These are phyloP conservation scores for Diaporthe sp. DNA, from an alignment of 2,329 filamentous ascomycete genomes.

Conservation along the genomic window DNA sequence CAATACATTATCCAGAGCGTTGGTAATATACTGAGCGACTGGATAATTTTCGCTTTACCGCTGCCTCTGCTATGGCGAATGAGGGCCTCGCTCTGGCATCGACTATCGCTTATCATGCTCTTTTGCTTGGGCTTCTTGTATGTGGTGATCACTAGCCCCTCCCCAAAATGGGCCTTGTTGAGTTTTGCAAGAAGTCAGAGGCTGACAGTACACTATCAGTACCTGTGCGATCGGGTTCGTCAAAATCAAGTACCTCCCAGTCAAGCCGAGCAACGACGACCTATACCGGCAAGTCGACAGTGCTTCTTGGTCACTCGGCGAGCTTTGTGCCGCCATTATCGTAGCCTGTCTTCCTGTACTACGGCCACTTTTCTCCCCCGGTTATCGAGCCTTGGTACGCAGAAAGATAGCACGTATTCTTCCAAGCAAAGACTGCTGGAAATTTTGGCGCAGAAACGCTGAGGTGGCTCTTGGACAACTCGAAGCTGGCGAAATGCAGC, in stretches of 20 bases:
- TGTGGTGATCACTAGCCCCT: neutral
- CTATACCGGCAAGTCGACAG: constrained; percentile 7
- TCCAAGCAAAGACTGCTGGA: neutral
- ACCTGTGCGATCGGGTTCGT: neutral
- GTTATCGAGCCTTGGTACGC: neutral
- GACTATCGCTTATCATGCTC: neutral
- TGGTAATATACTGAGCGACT: constrained; percentile 15
- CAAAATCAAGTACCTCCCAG: constrained; percentile 10
- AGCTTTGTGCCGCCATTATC: constrained; percentile 4
- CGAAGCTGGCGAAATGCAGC: neutral
- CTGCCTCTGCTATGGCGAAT: constrained; percentile 15
- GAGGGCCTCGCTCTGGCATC: neutral
- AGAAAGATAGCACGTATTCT: neutral
- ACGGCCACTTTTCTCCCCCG: neutral
- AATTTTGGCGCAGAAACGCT: neutral
- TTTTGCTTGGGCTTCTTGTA: constrained; percentile 28
- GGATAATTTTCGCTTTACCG: constrained; percentile 3
- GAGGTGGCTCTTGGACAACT: neutral
- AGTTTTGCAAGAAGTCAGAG: neutral
- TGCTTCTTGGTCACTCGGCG: constrained; percentile 20
- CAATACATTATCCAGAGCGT: constrained; percentile 1
- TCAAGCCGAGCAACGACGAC: neutral
- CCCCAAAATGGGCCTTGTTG: neutral
- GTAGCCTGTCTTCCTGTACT: neutral
- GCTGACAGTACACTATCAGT: neutral